Conservation (phyloP, 2,329 filamentous ascomycete genomes). For the Aspergillus transmontanensis region DNA sequence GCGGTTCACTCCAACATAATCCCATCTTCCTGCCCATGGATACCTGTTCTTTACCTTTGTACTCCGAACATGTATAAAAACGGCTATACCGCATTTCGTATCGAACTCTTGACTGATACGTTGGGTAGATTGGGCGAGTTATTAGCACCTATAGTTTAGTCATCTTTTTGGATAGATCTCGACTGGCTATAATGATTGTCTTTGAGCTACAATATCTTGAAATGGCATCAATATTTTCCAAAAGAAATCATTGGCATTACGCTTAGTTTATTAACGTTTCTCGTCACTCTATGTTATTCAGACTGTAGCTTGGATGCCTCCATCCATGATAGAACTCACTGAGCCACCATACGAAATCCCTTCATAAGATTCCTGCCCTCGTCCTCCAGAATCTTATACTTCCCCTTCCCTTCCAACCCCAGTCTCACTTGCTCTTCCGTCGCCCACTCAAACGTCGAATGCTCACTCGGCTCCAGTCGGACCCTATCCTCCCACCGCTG, state of each 20-base stretch:
- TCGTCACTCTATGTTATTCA: not conserved
- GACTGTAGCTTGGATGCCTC: not conserved
- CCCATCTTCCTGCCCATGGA: not conserved
- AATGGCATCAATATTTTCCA: too few relatives aligned
- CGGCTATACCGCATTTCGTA: not conserved
- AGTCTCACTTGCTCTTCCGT: constrained; percentile 36
- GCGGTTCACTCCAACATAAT: not conserved
- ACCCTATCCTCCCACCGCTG: constrained; percentile 27
- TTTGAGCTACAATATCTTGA: not conserved
- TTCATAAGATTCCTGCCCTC: constrained; percentile 28
- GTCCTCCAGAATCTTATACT: constrained; percentile 24
- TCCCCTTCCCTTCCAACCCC: constrained; percentile 16
- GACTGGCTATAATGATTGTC: not conserved
- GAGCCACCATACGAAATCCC: constrained; percentile 19
- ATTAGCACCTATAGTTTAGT: not conserved
- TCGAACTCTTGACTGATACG: not conserved
- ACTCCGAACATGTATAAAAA: not conserved
- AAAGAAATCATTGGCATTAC: not conserved
- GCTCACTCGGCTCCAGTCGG: constrained; percentile 36
- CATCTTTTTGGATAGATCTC: not conserved
- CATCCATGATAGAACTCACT: not conserved
- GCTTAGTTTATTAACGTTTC: not conserved
- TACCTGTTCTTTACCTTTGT: not conserved
- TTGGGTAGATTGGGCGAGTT: not conserved
- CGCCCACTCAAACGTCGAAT: constrained; percentile 42